Evolutionary conservation across 768 basidiomycete species (phyloP).

Genomic region (Dentipellis sp.): DNA sequence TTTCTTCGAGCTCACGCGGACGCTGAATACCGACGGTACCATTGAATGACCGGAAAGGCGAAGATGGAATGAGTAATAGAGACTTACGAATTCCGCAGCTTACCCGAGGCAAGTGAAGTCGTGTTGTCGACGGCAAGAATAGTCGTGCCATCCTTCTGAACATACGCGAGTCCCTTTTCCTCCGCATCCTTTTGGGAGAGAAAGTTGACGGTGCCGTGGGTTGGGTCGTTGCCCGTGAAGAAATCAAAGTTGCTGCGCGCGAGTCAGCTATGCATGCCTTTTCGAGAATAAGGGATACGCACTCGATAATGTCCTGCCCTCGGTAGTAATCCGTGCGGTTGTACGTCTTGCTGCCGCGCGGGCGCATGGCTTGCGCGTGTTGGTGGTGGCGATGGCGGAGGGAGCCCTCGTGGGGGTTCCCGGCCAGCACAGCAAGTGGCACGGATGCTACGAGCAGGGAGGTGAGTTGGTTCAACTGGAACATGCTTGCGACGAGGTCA

Average conservation of each 20-base stretch:
- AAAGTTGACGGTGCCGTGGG: not conserved
- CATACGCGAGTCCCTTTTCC: slow-evolving; percentile 1
- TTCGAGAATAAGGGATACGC: not conserved
- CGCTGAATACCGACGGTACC: slow-evolving; percentile 7
- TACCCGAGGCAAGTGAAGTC: not conserved
- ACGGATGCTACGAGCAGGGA: not conserved
- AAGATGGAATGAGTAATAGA: not conserved
- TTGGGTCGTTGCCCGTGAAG: not conserved
- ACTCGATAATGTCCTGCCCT: not conserved
- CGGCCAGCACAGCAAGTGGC: not conserved
- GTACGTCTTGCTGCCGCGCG: not conserved
- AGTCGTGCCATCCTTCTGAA: not conserved
- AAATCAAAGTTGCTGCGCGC: slow-evolving; percentile 1
- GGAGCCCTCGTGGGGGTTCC: not conserved
- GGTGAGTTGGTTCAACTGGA: not conserved
- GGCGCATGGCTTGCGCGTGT: not conserved
- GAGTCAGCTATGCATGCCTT: no score
- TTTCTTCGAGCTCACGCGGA: slow-evolving; percentile 21
- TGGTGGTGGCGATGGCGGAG: not conserved
- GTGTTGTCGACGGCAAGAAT: slow-evolving; percentile 6
- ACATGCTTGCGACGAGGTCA: not conserved
- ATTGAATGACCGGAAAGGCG: not conserved
- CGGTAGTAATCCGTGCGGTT: not conserved
- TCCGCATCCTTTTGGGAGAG: slow-evolving; percentile 2
- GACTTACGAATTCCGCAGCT: slow-evolving; percentile 6